phyloP scores from a whole-genome alignment of 345 rosid species.

The Salix purpurea region DNA sequence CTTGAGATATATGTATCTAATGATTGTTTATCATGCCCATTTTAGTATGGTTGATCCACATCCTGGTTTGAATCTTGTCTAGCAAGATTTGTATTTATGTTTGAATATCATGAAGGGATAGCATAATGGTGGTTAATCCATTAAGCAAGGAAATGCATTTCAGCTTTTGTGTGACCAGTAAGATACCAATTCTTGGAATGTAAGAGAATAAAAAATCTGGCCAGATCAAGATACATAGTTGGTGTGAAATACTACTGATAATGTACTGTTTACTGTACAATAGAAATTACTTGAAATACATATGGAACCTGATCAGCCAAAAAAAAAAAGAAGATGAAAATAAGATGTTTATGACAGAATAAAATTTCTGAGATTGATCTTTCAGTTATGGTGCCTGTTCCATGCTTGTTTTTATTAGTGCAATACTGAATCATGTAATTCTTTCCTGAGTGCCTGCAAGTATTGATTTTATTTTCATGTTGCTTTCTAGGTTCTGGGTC shows the following conservation, averaged over 20 bases:
- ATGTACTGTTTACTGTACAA: too few species aligned
- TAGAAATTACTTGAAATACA: too few species aligned
- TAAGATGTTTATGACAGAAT: too few species aligned
- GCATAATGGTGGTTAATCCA: neutral
- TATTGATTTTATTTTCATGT: constrained; percentile 15
- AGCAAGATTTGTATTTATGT: neutral
- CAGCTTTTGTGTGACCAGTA: neutral
- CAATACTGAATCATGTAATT: neutral
- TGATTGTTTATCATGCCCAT: neutral
- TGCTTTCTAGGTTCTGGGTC: constrained; percentile 74
- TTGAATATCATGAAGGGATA: neutral
- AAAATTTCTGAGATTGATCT: too few species aligned
- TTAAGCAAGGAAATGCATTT: neutral
- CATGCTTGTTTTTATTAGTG: too few species aligned
- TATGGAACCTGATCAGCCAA: too few species aligned
- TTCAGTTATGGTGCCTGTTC: too few species aligned
- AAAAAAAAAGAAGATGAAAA: too few species aligned
- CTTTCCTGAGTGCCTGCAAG: neutral
- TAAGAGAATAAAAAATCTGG: too few species aligned
- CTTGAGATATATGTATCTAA: neutral
- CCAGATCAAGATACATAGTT: too few species aligned
- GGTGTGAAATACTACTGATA: too few species aligned
- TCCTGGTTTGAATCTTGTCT: neutral
- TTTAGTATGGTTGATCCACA: neutral
- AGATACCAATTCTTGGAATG: neutral